Percentiles rank a stretch among this genome's conserved stretches.
Evolutionary conservation across 2,329 filamentous ascomycete species (phyloP).

Genomic region (Didymella arachidicola): DNA sequence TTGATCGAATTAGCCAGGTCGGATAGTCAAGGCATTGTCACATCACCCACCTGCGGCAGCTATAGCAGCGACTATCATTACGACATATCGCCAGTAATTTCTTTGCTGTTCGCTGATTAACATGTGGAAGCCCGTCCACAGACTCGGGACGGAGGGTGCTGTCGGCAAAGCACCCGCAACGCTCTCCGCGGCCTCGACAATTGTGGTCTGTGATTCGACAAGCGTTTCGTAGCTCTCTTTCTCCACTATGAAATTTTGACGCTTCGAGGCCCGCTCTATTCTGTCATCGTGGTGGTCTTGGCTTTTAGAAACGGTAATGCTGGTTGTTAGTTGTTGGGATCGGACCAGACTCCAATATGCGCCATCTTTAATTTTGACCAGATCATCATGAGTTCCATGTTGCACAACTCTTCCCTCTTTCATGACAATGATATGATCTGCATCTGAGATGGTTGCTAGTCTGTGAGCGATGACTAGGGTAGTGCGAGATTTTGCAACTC

Average conservation of each 20-base stretch:
- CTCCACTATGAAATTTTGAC: slow-evolving; percentile 39
- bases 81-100: slow-evolving; percentile 24
- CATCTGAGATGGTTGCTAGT: slow-evolving; percentile 86
- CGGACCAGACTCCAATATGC: slow-evolving; percentile 71
- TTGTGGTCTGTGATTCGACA: slow-evolving; percentile 15
- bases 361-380: slow-evolving; percentile 66
- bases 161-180: not conserved
- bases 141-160: not conserved
- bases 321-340: slow-evolving; percentile 77
- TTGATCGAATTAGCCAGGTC: not conserved
- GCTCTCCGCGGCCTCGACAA: not conserved
- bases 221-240: slow-evolving; percentile 25
- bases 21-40: not conserved
- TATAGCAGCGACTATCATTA: slow-evolving; percentile 30
- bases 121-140: slow-evolving; percentile 15
- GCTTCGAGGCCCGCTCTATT: slow-evolving; percentile 35
- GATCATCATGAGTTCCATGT: slow-evolving; percentile 73
- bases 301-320: slow-evolving; percentile 46
- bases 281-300: not conserved
- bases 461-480: slow-evolving; percentile 95
- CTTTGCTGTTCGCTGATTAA: slow-evolving; percentile 31
- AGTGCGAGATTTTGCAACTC: slow-evolving; percentile 80
- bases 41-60: slow-evolving; percentile 32
- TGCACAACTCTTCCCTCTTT: slow-evolving; percentile 74
- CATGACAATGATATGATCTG: slow-evolving; percentile 77